phyloP scores from a whole-genome alignment of 208 protist genomes.

The Trichomonas tenax region DNA sequence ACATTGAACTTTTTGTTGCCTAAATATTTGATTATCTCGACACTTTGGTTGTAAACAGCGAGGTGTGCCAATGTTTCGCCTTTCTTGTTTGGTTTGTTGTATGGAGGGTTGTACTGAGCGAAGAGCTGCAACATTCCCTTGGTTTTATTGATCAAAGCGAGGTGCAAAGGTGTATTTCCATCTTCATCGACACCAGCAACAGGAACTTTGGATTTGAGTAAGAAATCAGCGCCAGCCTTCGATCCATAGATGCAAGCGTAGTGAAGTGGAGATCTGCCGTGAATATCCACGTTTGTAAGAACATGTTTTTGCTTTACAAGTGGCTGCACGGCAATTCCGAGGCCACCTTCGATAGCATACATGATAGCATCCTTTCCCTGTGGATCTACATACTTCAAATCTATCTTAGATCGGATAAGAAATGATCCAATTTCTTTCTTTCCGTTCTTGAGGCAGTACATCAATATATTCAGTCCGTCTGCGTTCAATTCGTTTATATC shows the following conservation, averaged over 20 bases:
- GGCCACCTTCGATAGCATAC: not conserved
- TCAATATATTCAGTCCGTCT: not conserved
- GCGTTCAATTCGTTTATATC: not conserved
- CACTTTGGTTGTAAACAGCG: not conserved
- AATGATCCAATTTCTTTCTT: not conserved
- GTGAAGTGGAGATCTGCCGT: not conserved
- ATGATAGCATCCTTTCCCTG: not conserved
- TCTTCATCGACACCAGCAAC: not conserved
- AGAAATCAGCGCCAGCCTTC: not conserved
- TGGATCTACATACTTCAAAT: not conserved
- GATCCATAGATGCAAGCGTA: not conserved
- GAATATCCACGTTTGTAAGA: not conserved
- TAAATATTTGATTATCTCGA: not conserved
- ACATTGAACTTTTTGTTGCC: not conserved
- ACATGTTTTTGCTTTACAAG: not conserved
- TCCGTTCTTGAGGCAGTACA: not conserved
- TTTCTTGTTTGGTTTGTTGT: not conserved
- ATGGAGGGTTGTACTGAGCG: not conserved
- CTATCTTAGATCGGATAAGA: not conserved
- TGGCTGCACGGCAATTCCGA: not conserved
- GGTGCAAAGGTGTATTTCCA: conserved; percentile 5
- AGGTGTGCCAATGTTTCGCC: not conserved
- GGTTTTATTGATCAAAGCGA: not conserved
- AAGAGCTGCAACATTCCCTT: not conserved
- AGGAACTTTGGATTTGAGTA: not conserved